These are phyloP conservation scores for Xerocomus subilludens DNA, from an alignment of 1,284 basidiomycete species.

Conservation along the genomic window DNA sequence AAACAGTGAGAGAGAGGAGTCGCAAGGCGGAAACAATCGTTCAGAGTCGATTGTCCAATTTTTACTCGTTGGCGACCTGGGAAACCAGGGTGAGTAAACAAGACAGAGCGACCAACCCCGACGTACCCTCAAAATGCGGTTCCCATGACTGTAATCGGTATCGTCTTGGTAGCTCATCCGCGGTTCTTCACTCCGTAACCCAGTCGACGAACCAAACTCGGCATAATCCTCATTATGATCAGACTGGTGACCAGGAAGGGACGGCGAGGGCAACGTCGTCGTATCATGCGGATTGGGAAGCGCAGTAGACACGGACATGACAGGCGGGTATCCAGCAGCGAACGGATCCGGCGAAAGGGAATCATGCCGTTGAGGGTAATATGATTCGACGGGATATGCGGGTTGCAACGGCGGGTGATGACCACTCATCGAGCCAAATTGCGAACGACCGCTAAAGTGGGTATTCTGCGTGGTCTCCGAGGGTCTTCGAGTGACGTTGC, in stretches of 20 bases:
- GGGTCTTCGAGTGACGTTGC: conserved; percentile 37
- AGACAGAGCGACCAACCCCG: too few species aligned
- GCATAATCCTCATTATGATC: conserved; percentile 32
- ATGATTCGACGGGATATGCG: conserved; percentile 47
- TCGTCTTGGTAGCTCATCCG: conserved; percentile 51
- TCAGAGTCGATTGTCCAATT: too few species aligned
- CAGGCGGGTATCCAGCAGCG: conserved; percentile 43
- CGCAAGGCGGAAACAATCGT: too few species aligned
- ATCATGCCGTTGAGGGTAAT: conserved; percentile 39
- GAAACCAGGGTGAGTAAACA: too few species aligned
- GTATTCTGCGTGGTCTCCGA: conserved; percentile 45
- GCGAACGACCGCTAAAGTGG: conserved; percentile 41
- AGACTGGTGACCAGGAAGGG: conserved; percentile 34
- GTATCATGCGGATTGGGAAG: conserved; percentile 44
- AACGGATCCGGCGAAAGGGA: conserved; percentile 47
- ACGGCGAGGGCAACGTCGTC: conserved; percentile 17
- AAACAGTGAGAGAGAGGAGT: too few species aligned
- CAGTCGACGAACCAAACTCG: conserved; percentile 28
- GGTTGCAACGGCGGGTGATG: conserved; percentile 40
- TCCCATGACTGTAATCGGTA: conserved; percentile 47
- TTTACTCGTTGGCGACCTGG: too few species aligned
- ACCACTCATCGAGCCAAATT: conserved; percentile 40
- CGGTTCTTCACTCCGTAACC: conserved; percentile 28
- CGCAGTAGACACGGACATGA: conserved; percentile 36
- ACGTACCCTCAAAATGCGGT: conserved; percentile 48